These are phyloP conservation scores for Sisymbrium irio DNA, from an alignment of 345 rosid species.

Conservation along the genomic window DNA sequence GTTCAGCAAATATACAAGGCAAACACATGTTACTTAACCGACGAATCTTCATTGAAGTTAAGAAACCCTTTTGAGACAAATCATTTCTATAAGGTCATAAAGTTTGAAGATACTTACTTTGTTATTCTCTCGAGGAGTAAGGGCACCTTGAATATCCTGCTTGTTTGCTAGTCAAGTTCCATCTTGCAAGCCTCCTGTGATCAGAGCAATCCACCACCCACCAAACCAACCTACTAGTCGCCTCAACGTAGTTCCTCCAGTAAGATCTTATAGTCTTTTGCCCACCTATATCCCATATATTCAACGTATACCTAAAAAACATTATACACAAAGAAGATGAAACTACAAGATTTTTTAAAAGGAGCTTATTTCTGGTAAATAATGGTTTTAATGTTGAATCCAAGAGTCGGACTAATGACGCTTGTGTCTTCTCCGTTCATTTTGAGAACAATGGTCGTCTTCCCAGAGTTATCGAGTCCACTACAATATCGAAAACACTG, in stretches of 20 bases:
- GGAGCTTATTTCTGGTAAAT: slow-evolving; percentile 65
- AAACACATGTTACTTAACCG: neutral
- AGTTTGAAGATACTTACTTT: too few relatives aligned
- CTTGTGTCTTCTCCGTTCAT: slow-evolving; percentile 93
- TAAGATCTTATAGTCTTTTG: slow-evolving; percentile 89
- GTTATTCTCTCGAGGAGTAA: slow-evolving; percentile 76
- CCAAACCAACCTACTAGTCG: slow-evolving; percentile 92
- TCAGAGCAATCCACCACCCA: slow-evolving; percentile 97
- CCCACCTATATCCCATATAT: slow-evolving; percentile 96
- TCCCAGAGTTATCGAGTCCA: slow-evolving; percentile 93
- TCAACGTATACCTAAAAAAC: slow-evolving; percentile 82
- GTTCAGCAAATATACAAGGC: neutral
- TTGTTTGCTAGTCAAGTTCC: slow-evolving; percentile 91
- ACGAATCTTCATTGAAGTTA: neutral
- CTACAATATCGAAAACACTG: slow-evolving; percentile 42
- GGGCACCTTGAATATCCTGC: slow-evolving; percentile 90
- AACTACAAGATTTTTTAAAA: too few relatives aligned
- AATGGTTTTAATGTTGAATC: slow-evolving; percentile 88
- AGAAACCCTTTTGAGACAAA: neutral
- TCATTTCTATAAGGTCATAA: too few relatives aligned
- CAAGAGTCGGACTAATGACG: slow-evolving; percentile 87
- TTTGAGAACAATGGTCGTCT: slow-evolving; percentile 89
- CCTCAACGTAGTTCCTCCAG: slow-evolving; percentile 97
- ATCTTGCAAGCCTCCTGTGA: slow-evolving; percentile 78
- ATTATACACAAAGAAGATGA: too few relatives aligned